These are phyloP conservation scores for Microbotryum violaceum DNA, from an alignment of 1,284 basidiomycete species.

Conservation along the genomic window DNA sequence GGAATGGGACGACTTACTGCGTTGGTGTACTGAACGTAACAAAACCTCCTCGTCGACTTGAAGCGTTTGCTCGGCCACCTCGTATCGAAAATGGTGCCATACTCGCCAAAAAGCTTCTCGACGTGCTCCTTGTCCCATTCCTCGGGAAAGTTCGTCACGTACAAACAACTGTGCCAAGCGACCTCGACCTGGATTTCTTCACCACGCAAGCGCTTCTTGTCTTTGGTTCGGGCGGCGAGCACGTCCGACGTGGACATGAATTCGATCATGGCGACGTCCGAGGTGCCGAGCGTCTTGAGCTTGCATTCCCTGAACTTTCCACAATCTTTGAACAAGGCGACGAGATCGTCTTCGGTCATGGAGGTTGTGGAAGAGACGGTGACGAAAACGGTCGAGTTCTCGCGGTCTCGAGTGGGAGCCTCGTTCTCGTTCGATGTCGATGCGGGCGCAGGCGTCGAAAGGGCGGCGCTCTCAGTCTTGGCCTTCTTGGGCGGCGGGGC, in stretches of 20 bases:
- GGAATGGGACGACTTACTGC: conserved; percentile 51
- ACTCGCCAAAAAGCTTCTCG: conserved; percentile 67
- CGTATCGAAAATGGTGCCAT: conserved; percentile 83
- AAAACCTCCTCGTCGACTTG: conserved; percentile 81
- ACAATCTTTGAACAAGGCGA: conserved; percentile 73
- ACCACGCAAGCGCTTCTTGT: conserved; percentile 73
- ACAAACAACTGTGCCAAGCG: conserved; percentile 89
- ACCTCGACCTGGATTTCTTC: conserved; percentile 68
- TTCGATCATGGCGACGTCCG: conserved; percentile 68
- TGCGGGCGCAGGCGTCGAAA: conserved; percentile 18
- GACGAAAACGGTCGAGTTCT: conserved; percentile 87
- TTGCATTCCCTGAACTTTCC: conserved; percentile 73
- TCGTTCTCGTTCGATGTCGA: neutral
- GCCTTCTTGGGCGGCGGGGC: conserved; percentile 24
- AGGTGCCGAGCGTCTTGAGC: conserved; percentile 50
- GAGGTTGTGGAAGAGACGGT: conserved; percentile 54
- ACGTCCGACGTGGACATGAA: conserved; percentile 54
- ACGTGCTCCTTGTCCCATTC: conserved; percentile 70
- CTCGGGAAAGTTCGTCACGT: conserved; percentile 93
- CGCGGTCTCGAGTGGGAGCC: conserved; percentile 65
- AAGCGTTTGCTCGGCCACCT: conserved; percentile 98
- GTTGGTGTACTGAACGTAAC: conserved; percentile 83
- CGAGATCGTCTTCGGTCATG: conserved; percentile 59
- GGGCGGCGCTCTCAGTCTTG: conserved; percentile 29
- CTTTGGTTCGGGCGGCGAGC: conserved; percentile 78